These are phyloP conservation scores for Leersia perrieri DNA, from an alignment of 176 grass and related monocot species.

Conservation along the genomic window DNA sequence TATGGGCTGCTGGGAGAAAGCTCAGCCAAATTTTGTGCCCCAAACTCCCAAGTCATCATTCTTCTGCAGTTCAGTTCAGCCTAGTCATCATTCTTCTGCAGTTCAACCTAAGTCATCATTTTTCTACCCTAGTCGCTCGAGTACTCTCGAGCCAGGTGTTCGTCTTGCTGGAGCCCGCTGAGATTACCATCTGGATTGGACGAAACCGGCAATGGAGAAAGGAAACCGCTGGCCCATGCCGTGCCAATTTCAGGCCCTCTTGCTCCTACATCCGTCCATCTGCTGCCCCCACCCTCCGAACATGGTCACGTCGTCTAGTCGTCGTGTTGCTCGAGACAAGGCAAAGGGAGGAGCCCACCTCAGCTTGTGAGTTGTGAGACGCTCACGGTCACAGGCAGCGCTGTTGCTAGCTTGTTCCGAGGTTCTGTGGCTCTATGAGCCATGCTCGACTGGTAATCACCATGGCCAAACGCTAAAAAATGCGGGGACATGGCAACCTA, in stretches of 20 bases:
- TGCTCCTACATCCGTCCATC: slow-evolving; percentile 1
- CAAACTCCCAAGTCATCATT: background rate
- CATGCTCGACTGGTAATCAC: background rate
- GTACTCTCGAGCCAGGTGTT: background rate
- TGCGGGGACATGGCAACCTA: background rate
- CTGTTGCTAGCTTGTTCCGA: background rate
- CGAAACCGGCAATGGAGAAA: background rate
- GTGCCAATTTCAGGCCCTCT: background rate
- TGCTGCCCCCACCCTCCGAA: background rate
- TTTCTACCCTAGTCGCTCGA: background rate
- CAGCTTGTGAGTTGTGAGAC: background rate
- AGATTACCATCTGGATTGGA: background rate
- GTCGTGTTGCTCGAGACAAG: background rate
- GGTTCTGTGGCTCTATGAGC: too few species aligned
- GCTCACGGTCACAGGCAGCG: background rate
- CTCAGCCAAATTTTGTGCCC: background rate
- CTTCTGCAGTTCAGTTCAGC: too few species aligned
- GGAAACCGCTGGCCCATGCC: background rate
- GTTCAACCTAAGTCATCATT: background rate
- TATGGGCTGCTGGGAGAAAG: background rate
- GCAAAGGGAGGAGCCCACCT: background rate
- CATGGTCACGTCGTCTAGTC: slow-evolving; percentile 18
- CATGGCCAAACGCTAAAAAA: background rate
- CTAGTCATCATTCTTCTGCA: background rate
- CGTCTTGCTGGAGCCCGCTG: background rate